Evolutionary conservation across 2,329 filamentous ascomycete genomes (phyloP).

Genomic region (Clonostachys chloroleuca): DNA sequence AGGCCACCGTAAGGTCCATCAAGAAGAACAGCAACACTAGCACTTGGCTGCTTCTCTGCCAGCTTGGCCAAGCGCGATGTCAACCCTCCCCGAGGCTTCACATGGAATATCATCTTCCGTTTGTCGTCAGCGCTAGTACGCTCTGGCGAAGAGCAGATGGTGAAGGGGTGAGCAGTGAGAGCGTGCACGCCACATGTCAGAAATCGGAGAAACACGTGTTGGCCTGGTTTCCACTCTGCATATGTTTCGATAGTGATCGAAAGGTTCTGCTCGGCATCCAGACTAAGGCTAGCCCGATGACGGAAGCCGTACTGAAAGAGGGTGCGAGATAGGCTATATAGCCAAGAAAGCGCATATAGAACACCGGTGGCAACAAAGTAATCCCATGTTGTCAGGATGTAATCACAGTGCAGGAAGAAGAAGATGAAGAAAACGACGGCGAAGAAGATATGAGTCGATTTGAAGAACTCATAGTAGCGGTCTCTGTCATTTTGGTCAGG

Average conservation of each 20-base stretch:
- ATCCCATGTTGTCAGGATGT: conserved; percentile 51
- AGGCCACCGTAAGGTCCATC: conserved; percentile 58
- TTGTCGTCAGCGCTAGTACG: too few species aligned
- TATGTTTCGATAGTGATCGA: conserved; percentile 35
- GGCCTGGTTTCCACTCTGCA: conserved; percentile 43
- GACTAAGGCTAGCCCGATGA: conserved; percentile 31
- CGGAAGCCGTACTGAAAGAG: conserved; percentile 43
- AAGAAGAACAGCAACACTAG: conserved; percentile 37
- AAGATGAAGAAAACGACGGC: conserved; percentile 51
- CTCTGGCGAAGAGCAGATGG: conserved; percentile 43
- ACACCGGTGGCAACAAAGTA: conserved; percentile 55
- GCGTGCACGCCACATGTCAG: conserved; percentile 33
- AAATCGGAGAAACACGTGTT: conserved; percentile 53
- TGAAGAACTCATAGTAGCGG: conserved; percentile 57
- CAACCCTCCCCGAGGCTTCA: conserved; percentile 42
- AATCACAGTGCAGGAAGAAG: conserved; percentile 58
- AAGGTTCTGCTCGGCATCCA: conserved; percentile 28
- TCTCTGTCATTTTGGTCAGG: conserved; percentile 26
- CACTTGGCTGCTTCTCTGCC: conserved; percentile 26
- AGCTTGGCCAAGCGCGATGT: conserved; percentile 38
- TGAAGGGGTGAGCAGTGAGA: conserved; percentile 48
- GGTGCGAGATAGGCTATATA: conserved; percentile 35
- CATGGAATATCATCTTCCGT: conserved; percentile 44
- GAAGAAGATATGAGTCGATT: conserved; percentile 46
- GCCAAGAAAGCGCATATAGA: conserved; percentile 40